These are phyloP conservation scores for Cystoderma amianthinum DNA, from an alignment of 768 basidiomycete genomes.

Conservation along the genomic window DNA sequence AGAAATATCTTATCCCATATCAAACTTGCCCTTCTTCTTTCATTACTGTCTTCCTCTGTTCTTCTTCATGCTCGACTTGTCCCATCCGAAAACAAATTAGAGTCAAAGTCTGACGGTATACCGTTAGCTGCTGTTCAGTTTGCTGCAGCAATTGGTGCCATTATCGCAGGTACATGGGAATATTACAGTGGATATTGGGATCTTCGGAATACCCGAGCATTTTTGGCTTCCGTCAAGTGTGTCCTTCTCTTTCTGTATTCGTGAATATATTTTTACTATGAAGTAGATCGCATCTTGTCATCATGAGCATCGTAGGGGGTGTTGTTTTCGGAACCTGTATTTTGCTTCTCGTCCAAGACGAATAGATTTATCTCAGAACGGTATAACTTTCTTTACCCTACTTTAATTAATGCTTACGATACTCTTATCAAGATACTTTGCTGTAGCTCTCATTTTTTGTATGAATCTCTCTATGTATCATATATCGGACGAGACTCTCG, in stretches of 20 bases:
- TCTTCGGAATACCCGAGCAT: conserved; percentile 50
- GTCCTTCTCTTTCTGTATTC: conserved; percentile 10
- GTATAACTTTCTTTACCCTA: too few relatives aligned
- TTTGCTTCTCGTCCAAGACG: conserved; percentile 36
- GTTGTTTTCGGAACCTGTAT: conserved; percentile 48
- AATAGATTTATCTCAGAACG: too few relatives aligned
- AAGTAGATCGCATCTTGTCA: conserved; percentile 41
- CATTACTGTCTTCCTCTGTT: conserved; percentile 56
- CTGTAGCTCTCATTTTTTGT: too few relatives aligned
- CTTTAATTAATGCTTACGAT: too few relatives aligned
- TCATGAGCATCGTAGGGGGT: conserved; percentile 41
- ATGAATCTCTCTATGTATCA: too few relatives aligned
- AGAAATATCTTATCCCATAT: conserved; percentile 66
- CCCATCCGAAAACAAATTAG: conserved; percentile 21
- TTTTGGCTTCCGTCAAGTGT: conserved; percentile 52
- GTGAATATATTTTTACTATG: conserved; percentile 3
- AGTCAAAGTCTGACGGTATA: conserved; percentile 20
- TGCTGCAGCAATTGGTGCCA: conserved; percentile 42
- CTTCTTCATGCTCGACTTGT: conserved; percentile 56
- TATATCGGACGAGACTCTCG: too few relatives aligned
- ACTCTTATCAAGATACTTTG: too few relatives aligned
- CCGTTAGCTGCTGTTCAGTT: conserved; percentile 50
- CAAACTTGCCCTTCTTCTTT: conserved; percentile 58
- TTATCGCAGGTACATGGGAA: conserved; percentile 59
- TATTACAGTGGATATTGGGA: conserved; percentile 54